phyloP scores from a whole-genome alignment of 2,329 filamentous ascomycete species.

The Periconia sp. region DNA sequence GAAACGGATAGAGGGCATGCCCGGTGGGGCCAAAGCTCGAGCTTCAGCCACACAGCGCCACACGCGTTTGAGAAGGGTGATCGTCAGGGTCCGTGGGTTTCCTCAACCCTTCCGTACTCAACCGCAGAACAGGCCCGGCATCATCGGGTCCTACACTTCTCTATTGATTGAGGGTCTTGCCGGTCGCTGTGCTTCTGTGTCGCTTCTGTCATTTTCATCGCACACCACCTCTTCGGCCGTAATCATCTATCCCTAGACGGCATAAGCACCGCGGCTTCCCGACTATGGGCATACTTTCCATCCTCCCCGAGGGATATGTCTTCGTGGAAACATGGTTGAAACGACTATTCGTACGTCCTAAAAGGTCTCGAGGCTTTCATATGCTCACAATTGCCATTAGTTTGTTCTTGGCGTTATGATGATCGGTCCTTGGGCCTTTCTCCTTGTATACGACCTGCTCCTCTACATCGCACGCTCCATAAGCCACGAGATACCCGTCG shows the following conservation, averaged over 20 bases:
- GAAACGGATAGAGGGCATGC: too few relatives aligned
- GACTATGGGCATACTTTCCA: conserved; percentile 69
- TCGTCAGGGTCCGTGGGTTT: conserved; percentile 1
- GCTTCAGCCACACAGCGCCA: conserved; percentile 4
- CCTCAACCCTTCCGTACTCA: neutral
- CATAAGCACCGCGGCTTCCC: neutral
- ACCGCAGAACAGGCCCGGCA: too few relatives aligned
- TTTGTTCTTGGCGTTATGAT: conserved; percentile 65
- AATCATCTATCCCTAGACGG: neutral
- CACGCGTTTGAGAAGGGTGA: neutral
- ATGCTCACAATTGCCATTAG: too few relatives aligned
- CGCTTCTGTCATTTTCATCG: neutral
- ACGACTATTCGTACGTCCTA: conserved; percentile 64
- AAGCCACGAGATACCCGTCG: conserved; percentile 63
- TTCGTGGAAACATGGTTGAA: conserved; percentile 67
- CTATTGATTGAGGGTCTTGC: too few relatives aligned
- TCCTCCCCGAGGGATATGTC: conserved; percentile 65
- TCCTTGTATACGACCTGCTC: conserved; percentile 68
- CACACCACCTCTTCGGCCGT: neutral
- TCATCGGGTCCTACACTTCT: too few relatives aligned
- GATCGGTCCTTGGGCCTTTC: conserved; percentile 65
- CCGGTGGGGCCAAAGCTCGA: neutral
- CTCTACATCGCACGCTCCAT: conserved; percentile 66
- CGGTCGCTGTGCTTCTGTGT: too few relatives aligned
- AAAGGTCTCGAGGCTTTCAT: too few relatives aligned